These are phyloP conservation scores for Lachancea kluyveri DNA, from an alignment of 805 yeast genomes.

Conservation along the genomic window DNA sequence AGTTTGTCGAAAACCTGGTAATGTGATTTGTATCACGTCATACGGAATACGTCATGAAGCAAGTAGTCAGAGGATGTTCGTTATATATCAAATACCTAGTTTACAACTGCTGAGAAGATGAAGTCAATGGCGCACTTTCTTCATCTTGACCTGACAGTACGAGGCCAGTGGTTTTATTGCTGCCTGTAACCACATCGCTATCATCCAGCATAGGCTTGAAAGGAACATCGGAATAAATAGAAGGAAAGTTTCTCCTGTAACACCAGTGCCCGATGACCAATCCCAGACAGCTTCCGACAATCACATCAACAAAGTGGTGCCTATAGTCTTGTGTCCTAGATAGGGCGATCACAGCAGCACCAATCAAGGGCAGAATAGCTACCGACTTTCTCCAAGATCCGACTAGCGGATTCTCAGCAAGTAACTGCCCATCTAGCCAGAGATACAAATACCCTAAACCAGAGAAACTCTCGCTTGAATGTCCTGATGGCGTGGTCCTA, in stretches of 20 bases:
- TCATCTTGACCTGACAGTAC: slow-evolving; percentile 14
- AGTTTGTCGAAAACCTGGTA: no score
- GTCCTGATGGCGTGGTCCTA: slow-evolving; percentile 81
- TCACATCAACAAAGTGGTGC: slow-evolving; percentile 84
- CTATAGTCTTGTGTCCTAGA: slow-evolving; percentile 89
- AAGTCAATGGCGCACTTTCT: slow-evolving; percentile 17
- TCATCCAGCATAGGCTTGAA: slow-evolving; percentile 38
- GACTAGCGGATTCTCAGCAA: slow-evolving; percentile 38
- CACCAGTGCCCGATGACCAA: slow-evolving; percentile 42
- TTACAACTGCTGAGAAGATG: no score
- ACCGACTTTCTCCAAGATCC: slow-evolving; percentile 62
- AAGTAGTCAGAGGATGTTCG: no score
- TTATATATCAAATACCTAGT: no score
- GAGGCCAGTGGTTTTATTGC: slow-evolving; percentile 5
- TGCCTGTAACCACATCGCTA: slow-evolving; percentile 33
- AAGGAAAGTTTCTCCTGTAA: slow-evolving; percentile 38
- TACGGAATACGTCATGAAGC: no score
- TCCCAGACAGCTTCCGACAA: slow-evolving; percentile 70
- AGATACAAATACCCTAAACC: slow-evolving; percentile 57
- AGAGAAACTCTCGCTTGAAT: slow-evolving; percentile 64
- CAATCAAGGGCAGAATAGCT: slow-evolving; percentile 48
- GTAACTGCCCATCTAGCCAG: slow-evolving; percentile 65
- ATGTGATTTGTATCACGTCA: no score
- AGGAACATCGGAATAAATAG: slow-evolving; percentile 27
- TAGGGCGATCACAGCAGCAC: slow-evolving; percentile 73